Evolutionary conservation across 495 filamentous ascomycete species (phyloP), one percentile per base, ranked within the genome.

Genomic region (Aspergillus bridgeri): DNA sequence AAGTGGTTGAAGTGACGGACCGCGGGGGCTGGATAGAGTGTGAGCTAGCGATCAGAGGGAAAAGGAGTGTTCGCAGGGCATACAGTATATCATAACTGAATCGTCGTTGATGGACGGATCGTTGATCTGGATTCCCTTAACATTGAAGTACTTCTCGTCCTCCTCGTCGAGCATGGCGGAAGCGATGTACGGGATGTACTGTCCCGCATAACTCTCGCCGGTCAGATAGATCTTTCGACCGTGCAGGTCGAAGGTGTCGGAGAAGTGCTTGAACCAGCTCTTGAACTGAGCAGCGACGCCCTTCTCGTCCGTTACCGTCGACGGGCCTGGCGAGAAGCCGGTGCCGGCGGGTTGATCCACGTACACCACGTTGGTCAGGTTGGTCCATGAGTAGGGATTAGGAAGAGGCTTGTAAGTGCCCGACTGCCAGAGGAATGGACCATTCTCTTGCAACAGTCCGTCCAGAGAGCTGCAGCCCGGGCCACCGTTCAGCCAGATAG

Each of bases 381-480:
- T 71, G 5, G 71, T 69, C 75, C 75, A 78, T 15, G 72, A 69
- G 49, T 76, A 63, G 5, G 66, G 72, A 29, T 74, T 74, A 17
- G 38, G 65, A 18, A 56, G 33, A 15, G 69, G 59, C 1, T 1
- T 38, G 33, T 38, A 38, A 13, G 33, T 38, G 33, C 33, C 33
- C 33, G 33, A 38, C 13, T 38, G 33, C 33, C 33, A 38, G 9
- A 38, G 33, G 5, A 38, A 38, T 38, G 33, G 33, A 15, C 33
- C 33, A 15, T 38, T 38, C 33, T 38, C 33, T 38, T 38, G 33
- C 33, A 38, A 15, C 33, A 92, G 68, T 6, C 88, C 89, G 57
- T 84, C 80, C 3, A 93, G 73, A 1, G 81, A 89, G 46, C 78
- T 86, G 69, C 86, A 91, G 6, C 86, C 87, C 5, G 81, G 82